A percentile compares a stretch with the other conserved stretches of the same genome.
These are phyloP conservation scores for Aspergillus quadricinctus DNA, from an alignment of 2,329 filamentous ascomycete species.

Conservation along the genomic window DNA sequence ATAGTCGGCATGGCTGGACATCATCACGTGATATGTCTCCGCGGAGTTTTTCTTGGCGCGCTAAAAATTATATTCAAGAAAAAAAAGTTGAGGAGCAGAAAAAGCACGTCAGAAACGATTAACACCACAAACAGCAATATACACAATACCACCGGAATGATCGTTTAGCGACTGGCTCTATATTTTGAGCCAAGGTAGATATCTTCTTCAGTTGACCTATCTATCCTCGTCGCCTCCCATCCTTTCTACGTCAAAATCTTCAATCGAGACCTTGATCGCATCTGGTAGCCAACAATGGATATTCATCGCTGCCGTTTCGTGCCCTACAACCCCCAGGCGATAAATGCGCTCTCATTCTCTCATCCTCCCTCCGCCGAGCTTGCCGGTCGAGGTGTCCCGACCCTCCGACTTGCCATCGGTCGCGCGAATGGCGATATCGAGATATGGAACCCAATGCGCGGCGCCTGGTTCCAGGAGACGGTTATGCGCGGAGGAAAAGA, in stretches of 20 bases:
- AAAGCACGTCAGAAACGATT: not conserved
- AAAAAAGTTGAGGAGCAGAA: slow-evolving; percentile 19
- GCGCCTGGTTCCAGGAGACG: slow-evolving; percentile 84
- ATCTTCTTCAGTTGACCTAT: not conserved
- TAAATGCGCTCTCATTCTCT: slow-evolving; percentile 93
- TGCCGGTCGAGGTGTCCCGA: slow-evolving; percentile 49
- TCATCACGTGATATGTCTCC: slow-evolving; percentile 21
- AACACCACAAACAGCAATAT: slow-evolving; percentile 5
- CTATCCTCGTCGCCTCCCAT: slow-evolving; percentile 3
- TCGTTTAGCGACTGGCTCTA: slow-evolving; percentile 19
- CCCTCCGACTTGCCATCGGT: slow-evolving; percentile 77
- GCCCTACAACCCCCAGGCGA: slow-evolving; percentile 82
- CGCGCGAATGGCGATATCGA: slow-evolving; percentile 94
- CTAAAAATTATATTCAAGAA: slow-evolving; percentile 23
- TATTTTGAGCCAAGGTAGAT: slow-evolving; percentile 13
- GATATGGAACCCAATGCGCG: slow-evolving; percentile 86
- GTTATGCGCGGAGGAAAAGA: slow-evolving; percentile 79
- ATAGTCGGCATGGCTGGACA: not conserved
- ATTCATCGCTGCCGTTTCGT: slow-evolving; percentile 97
- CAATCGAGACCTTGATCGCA: slow-evolving; percentile 1
- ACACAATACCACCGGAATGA: slow-evolving; percentile 16
- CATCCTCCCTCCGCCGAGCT: slow-evolving; percentile 56
- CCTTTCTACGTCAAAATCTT: slow-evolving; percentile 5
- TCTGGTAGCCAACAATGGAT: slow-evolving; percentile 60
- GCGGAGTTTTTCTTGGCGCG: slow-evolving; percentile 8